phyloP scores from a whole-genome alignment of 371 early-diverging fungal species.

The Fennellomyces sp. region DNA sequence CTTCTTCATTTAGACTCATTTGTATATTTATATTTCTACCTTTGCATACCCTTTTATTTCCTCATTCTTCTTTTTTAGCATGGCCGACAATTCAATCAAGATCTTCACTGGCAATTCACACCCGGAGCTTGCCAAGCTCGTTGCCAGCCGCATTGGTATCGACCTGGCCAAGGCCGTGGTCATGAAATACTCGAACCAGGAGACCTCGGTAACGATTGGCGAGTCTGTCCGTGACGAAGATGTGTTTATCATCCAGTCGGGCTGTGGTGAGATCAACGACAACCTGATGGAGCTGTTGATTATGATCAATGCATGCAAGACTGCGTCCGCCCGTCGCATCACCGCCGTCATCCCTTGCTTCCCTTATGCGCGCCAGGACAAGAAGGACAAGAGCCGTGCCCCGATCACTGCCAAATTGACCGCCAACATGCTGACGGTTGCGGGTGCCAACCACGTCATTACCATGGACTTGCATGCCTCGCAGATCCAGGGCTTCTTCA shows the following conservation, averaged over 20 bases:
- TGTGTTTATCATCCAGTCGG: slow-evolving; percentile 89
- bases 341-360: slow-evolving; percentile 98
- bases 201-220: slow-evolving; percentile 94
- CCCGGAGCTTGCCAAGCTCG: slow-evolving; percentile 87
- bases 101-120: slow-evolving; percentile 98
- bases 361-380: slow-evolving; percentile 97
- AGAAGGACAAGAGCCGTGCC: slow-evolving; percentile 94
- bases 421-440: slow-evolving; percentile 94
- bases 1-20: not conserved
- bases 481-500: slow-evolving; percentile 99
- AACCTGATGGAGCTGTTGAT: slow-evolving; percentile 95
- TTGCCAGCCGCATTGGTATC: slow-evolving; percentile 88
- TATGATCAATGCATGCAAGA: slow-evolving; percentile 96
- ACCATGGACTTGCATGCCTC: slow-evolving; percentile 97
- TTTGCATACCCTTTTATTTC: slow-evolving; percentile 4
- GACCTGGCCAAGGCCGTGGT: slow-evolving; percentile 90
- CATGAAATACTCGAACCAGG: slow-evolving; percentile 95
- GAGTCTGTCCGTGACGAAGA: slow-evolving; percentile 96
- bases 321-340: slow-evolving; percentile 90
- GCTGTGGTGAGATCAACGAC: slow-evolving; percentile 93
- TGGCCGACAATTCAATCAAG: slow-evolving; percentile 73
- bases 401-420: slow-evolving; percentile 93
- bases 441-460: slow-evolving; percentile 97
- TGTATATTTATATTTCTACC: not conserved
- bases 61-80: not conserved